Evolutionary conservation across 225 moss, liverwort and hornwort genomes (phyloP).

Genomic region (Polytrichum formosum): DNA sequence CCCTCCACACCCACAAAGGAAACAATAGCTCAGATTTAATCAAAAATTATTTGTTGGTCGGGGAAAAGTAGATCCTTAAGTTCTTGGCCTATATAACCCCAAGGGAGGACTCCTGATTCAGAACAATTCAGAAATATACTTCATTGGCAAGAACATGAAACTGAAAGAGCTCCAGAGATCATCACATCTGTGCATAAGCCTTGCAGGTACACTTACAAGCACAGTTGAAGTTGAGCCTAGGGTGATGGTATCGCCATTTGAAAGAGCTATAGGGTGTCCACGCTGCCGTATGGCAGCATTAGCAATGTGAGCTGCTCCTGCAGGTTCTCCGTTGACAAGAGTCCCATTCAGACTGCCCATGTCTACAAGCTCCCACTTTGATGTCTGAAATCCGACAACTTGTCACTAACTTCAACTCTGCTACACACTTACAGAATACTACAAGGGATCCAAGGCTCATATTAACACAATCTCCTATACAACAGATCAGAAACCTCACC

Average conservation of each 20-base stretch:
- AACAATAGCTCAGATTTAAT: slow-evolving; percentile 26
- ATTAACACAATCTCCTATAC: too few species aligned
- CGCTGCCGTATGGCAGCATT: slow-evolving; percentile 64
- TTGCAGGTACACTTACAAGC: slow-evolving; percentile 43
- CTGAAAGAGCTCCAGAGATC: not conserved
- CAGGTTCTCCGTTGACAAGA: slow-evolving; percentile 66
- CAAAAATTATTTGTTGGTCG: not conserved
- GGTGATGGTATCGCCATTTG: slow-evolving; percentile 75
- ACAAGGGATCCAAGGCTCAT: too few species aligned
- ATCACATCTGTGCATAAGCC: not conserved
- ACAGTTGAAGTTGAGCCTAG: slow-evolving; percentile 83
- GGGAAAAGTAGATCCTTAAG: too few species aligned
- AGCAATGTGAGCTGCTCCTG: slow-evolving; percentile 61
- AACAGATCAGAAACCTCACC: too few species aligned
- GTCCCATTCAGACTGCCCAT: slow-evolving; percentile 98
- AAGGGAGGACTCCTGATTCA: too few species aligned
- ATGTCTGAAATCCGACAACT: slow-evolving; percentile 50
- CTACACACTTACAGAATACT: too few species aligned
- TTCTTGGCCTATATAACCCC: too few species aligned
- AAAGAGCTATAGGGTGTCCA: slow-evolving; percentile 68
- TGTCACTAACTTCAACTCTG: not conserved
- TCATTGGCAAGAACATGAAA: not conserved
- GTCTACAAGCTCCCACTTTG: slow-evolving; percentile 93
- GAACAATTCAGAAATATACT: too few species aligned
- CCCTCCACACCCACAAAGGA: slow-evolving; percentile 28